phyloP scores from a whole-genome alignment of 2,329 filamentous ascomycete genomes.

The Sclerotinia minor region DNA sequence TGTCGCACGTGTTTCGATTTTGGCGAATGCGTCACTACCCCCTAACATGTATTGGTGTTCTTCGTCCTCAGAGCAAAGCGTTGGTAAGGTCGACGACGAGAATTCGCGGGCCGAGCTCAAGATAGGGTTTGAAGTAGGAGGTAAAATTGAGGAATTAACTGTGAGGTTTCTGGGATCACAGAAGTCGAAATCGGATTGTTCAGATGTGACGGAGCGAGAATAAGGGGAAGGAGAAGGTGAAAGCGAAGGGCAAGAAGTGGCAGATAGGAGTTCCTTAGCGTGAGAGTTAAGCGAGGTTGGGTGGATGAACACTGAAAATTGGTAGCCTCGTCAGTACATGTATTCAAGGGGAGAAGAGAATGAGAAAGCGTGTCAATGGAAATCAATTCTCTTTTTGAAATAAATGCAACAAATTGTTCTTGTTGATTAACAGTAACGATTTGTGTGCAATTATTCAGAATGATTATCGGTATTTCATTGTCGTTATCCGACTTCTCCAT shows the following conservation, averaged over 20 bases:
- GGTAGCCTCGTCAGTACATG: constrained; percentile 23
- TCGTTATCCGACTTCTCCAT: neutral
- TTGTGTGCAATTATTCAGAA: neutral
- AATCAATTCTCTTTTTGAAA: neutral
- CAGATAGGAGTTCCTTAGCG: constrained; percentile 69
- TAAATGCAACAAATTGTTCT: neutral
- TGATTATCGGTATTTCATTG: neutral
- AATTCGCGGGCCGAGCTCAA: constrained; percentile 59
- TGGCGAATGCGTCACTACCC: constrained; percentile 34
- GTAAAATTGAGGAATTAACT: constrained; percentile 55
- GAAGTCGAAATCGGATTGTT: constrained; percentile 70
- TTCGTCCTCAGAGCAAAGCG: constrained; percentile 62
- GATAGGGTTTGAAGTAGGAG: constrained; percentile 36
- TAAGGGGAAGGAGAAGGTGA: constrained; percentile 84
- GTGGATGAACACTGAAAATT: constrained; percentile 61
- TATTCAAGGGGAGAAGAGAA: neutral
- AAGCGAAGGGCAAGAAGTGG: constrained; percentile 75
- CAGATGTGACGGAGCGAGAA: constrained; percentile 65
- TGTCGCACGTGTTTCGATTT: constrained; percentile 50
- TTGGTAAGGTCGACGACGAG: constrained; percentile 55
- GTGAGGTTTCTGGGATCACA: constrained; percentile 91
- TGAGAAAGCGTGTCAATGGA: neutral
- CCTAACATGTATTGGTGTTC: constrained; percentile 54
- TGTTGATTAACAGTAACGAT: neutral
- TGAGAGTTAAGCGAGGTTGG: constrained; percentile 64